Conservation (phyloP, 164 flowering plant genomes). For the Annona cherimola region DNA sequence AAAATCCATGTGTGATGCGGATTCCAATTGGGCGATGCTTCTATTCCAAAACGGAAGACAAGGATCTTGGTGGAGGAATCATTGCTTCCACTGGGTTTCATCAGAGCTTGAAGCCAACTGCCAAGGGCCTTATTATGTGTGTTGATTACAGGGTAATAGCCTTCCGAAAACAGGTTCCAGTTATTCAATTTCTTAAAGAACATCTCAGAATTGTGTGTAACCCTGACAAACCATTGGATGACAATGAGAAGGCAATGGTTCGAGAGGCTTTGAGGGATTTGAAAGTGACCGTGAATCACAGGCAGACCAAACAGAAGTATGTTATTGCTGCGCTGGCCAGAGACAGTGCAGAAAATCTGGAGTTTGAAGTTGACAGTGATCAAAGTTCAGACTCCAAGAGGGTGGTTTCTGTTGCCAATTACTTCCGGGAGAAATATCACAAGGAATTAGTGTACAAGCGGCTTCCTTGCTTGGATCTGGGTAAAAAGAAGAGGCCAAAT, state of each 20-base stretch:
- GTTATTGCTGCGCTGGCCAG: slow-evolving; percentile 38
- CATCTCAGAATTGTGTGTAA: slow-evolving; percentile 18
- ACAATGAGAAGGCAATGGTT: slow-evolving; percentile 8
- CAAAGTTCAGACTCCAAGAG: too few relatives aligned
- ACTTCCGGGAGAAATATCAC: slow-evolving; percentile 42
- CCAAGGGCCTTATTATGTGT: slow-evolving; percentile 48
- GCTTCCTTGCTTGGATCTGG: slow-evolving; percentile 65
- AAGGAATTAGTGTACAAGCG: slow-evolving; percentile 27
- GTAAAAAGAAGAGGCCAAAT: slow-evolving; percentile 33
- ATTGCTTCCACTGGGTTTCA: slow-evolving; percentile 48
- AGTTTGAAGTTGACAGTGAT: slow-evolving; percentile 26
- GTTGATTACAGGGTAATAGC: slow-evolving; percentile 58
- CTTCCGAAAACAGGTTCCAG: slow-evolving; percentile 40
- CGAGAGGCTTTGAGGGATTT: slow-evolving; percentile 36
- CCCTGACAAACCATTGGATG: not conserved
- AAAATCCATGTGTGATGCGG: slow-evolving; percentile 39
- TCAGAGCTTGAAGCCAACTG: slow-evolving; percentile 57
- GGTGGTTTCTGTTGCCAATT: slow-evolving; percentile 31
- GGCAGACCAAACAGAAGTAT: slow-evolving; percentile 48
- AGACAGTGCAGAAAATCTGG: slow-evolving; percentile 16
- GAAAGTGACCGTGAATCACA: slow-evolving; percentile 61
- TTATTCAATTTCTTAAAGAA: slow-evolving; percentile 44
- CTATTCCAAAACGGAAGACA: slow-evolving; percentile 13
- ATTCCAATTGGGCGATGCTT: slow-evolving; percentile 42
- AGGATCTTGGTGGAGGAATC: slow-evolving; percentile 41